These are phyloP conservation scores for Neurospora africana DNA, from an alignment of 495 filamentous ascomycete species.

Conservation along the genomic window DNA sequence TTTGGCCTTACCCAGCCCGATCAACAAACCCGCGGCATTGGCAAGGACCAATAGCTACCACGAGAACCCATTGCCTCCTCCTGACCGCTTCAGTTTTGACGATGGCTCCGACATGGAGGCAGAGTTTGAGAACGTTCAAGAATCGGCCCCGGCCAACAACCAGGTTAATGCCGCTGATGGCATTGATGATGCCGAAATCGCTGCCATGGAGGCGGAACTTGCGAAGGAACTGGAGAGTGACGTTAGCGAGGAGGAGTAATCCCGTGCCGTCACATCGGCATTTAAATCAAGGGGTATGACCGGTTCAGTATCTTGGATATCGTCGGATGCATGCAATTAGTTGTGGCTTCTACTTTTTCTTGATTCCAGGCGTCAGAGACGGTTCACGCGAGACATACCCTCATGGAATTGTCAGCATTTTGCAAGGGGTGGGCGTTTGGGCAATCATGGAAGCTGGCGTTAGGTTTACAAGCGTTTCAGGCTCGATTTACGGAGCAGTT, in stretches of 20 bases:
- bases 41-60: background rate
- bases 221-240: slow-evolving; percentile 14
- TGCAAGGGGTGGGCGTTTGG: background rate
- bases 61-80: background rate
- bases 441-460: background rate
- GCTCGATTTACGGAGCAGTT: background rate
- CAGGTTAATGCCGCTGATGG: background rate
- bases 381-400: background rate
- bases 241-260: slow-evolving; percentile 25
- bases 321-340: background rate
- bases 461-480: background rate
- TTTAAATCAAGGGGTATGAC: background rate
- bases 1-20: slow-evolving; percentile 26
- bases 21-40: slow-evolving; percentile 10
- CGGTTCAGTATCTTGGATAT: background rate
- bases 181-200: slow-evolving; percentile 22
- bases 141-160: background rate
- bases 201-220: slow-evolving; percentile 31
- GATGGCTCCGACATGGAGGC: slow-evolving; percentile 26
- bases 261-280: background rate
- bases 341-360: background rate
- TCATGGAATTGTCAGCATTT: background rate
- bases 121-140: slow-evolving; percentile 19
- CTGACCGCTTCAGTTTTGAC: slow-evolving; percentile 1
- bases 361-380: background rate